phyloP scores from a whole-genome alignment of 2,329 filamentous ascomycete species.

The Pseudogymnoascus sp. region DNA sequence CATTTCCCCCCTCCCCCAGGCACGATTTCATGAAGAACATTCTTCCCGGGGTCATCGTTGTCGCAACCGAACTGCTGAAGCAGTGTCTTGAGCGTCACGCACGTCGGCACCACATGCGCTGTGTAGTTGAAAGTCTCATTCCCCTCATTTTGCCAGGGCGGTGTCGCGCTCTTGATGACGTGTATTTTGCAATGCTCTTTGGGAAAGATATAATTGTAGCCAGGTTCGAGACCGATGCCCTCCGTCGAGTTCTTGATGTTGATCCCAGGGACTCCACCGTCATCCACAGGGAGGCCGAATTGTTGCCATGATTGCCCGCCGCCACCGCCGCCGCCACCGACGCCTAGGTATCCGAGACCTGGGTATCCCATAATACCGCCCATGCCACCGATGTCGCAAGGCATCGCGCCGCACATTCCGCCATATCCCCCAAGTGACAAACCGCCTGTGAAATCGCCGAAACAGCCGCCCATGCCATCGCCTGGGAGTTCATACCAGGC shows the following conservation, averaged over 20 bases:
- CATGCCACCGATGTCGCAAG: background rate
- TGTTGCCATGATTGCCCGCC: conserved; percentile 3
- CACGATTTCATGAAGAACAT: conserved; percentile 48
- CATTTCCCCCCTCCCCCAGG: conserved; percentile 48
- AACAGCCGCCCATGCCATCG: background rate
- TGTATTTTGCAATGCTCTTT: conserved; percentile 50
- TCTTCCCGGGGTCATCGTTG: conserved; percentile 42
- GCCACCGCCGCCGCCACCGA: background rate
- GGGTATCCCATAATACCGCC: conserved; percentile 4
- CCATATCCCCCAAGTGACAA: background rate
- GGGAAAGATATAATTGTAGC: conserved; percentile 56
- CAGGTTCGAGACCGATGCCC: conserved; percentile 49
- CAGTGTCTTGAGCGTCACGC: conserved; percentile 45
- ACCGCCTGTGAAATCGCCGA: background rate
- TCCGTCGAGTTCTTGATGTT: conserved; percentile 50
- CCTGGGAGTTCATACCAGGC: background rate
- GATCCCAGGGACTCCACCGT: conserved; percentile 37
- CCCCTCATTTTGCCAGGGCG: conserved; percentile 43
- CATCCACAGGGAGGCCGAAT: background rate
- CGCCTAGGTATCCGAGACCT: background rate
- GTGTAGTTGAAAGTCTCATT: conserved; percentile 32
- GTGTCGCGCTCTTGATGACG: conserved; percentile 39
- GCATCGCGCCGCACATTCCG: background rate
- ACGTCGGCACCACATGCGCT: conserved; percentile 45
- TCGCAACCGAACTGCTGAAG: conserved; percentile 49